Evolutionary conservation across 805 yeast genomes (phyloP).

Genomic region (Komagataella phaffii): DNA sequence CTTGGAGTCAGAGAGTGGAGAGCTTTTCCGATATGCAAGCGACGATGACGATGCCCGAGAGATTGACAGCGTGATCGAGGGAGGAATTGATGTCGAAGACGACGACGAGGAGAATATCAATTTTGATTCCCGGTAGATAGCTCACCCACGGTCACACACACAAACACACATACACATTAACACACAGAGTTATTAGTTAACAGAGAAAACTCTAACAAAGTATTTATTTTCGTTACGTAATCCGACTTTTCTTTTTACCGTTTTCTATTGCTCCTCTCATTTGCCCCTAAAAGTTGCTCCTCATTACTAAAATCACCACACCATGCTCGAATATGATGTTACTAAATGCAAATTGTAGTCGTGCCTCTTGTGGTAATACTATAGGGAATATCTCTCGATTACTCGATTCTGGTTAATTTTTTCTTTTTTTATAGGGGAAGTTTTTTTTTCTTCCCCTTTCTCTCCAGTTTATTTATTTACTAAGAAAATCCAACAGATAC

Average conservation of each 20-base stretch:
- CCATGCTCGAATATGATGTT: neutral
- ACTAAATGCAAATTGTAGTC: neutral
- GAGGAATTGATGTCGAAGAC: neutral
- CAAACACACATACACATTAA: neutral
- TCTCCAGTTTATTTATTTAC: neutral
- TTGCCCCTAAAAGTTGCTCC: neutral
- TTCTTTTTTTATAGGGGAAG: neutral
- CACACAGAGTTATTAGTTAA: neutral
- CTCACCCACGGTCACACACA: neutral
- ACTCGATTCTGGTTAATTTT: neutral
- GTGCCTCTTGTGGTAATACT: neutral
- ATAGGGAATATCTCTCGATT: neutral
- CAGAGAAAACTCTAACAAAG: neutral
- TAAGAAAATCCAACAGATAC: neutral
- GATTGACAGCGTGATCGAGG: slow-evolving; percentile 20
- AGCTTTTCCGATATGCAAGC: slow-evolving; percentile 17
- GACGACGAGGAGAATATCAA: neutral
- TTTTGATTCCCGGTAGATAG: neutral
- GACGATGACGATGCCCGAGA: slow-evolving; percentile 35
- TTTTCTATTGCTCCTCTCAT: neutral
- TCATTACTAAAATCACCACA: neutral
- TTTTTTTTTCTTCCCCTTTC: neutral
- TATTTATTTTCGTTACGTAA: neutral
- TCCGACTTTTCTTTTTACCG: neutral
- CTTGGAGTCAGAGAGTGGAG: slow-evolving; percentile 10